Evolutionary conservation across 148 eudicot species (phyloP), one percentile per base, ranked within the genome.

Genomic region (Arbutus unedo): DNA sequence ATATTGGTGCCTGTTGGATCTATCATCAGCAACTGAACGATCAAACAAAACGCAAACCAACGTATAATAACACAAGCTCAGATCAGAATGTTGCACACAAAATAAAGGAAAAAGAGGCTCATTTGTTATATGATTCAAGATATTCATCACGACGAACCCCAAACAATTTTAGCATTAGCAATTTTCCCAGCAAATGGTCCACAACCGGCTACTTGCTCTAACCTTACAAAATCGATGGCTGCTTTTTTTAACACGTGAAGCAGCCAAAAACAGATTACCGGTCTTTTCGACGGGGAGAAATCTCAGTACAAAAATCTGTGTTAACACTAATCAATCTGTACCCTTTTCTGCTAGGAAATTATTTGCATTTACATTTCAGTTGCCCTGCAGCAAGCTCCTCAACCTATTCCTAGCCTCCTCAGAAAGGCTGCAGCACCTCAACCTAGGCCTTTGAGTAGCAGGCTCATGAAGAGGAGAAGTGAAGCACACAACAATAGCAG

Each of bases 401-500:
- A 90, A 66, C 81, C 18, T 90, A 56, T 62, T 87, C 80, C 90
- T 83, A 45, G 90, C 88, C 71, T 85, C 92, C 50, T 88, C 90
- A 8, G 92, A 88, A 80, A 90, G 77, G 84, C 74, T 82, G 75
- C 80, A 76, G 81, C 87, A 77, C 77, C 89, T 86, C 55, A 85
- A 81, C 66, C 84, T 88, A 25, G 83, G 84, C 71, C 90, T 74
- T 21, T 60, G 90, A 56, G 84, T 68, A 64, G 71, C 55, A 56
- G 86, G 16, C n/a, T 86, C 86, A 13, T 68, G 57, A 57, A 80
- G 73, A 19, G 80, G 82, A 16, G 86, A 51, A 72, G 88, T 72
- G 70, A 92, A 85, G 79, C 91, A 90, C 38, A 92, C 88, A 11
- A 92, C 89, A 51, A 92, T 81, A 1, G 84, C 94, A 7, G 94